Conservation (phyloP, 768 basidiomycete species). For the Amanita jacksonii region DNA sequence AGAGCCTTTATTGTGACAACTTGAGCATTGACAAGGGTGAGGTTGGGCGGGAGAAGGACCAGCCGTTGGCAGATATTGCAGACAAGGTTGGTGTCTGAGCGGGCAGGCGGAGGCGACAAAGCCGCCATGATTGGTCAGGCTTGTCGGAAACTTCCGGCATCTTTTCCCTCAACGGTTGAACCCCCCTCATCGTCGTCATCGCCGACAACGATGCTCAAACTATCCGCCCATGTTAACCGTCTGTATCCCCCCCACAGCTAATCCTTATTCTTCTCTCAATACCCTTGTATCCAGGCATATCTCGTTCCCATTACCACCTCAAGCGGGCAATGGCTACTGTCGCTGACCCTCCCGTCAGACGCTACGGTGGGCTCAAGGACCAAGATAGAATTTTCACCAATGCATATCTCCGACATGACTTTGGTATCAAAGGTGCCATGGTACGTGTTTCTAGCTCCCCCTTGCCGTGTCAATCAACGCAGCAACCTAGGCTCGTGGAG, state of each 20-base stretch:
- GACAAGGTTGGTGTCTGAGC: too few relatives aligned
- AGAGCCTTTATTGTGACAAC: too few relatives aligned
- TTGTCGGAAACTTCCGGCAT: too few relatives aligned
- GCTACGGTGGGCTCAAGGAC: constrained; percentile 91
- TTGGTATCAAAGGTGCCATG: constrained; percentile 87
- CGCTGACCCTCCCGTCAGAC: constrained; percentile 77
- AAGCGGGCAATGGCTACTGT: constrained; percentile 58
- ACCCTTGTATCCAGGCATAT: constrained; percentile 17
- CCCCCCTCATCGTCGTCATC: constrained; percentile 23
- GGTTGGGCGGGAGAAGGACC: too few relatives aligned
- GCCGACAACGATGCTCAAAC: constrained; percentile 26
- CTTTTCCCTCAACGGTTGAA: too few relatives aligned
- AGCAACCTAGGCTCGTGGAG: constrained; percentile 92
- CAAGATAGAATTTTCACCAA: constrained; percentile 94
- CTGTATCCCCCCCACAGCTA: constrained; percentile 7
- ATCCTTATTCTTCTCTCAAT: constrained; percentile 1
- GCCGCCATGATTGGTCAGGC: too few relatives aligned
- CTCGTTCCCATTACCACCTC: neutral
- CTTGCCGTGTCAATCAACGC: too few relatives aligned
- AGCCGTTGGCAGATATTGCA: too few relatives aligned
- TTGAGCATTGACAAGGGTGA: too few relatives aligned
- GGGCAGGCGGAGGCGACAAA: too few relatives aligned
- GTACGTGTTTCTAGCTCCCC: too few relatives aligned
- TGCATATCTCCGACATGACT: constrained; percentile 79
- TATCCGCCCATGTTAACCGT: constrained; percentile 21